phyloP scores from a whole-genome alignment of 805 yeast species.

The Wickerhamiella australiensis region DNA sequence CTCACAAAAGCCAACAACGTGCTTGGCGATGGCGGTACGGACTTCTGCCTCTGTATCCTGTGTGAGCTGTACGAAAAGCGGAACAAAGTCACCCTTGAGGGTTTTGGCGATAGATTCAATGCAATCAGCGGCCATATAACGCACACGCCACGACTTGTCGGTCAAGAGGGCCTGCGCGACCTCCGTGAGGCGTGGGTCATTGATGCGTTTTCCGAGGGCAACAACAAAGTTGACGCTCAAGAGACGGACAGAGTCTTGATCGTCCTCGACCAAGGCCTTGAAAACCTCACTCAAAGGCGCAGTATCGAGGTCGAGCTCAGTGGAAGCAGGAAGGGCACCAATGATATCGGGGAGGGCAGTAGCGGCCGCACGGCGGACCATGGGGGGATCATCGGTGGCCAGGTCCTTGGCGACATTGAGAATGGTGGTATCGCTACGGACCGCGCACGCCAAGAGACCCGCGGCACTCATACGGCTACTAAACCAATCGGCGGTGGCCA shows the following conservation, averaged over 20 bases:
- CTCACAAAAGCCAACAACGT: slow-evolving; percentile 47
- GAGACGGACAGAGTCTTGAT: slow-evolving; percentile 90
- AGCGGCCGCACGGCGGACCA: slow-evolving; percentile 95
- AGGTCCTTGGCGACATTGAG: slow-evolving; percentile 57
- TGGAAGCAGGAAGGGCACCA: slow-evolving; percentile 35
- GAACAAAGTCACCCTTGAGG: slow-evolving; percentile 44
- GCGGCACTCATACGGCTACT: slow-evolving; percentile 83
- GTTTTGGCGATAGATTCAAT: slow-evolving; percentile 61
- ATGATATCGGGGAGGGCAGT: slow-evolving; percentile 65
- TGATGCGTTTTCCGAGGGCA: slow-evolving; percentile 44
- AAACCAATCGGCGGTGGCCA: slow-evolving; percentile 89
- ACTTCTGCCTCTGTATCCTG: slow-evolving; percentile 95
- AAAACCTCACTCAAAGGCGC: slow-evolving; percentile 73
- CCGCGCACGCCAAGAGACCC: slow-evolving; percentile 65
- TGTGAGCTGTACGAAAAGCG: slow-evolving; percentile 62
- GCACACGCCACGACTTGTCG: slow-evolving; percentile 96
- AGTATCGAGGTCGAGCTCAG: slow-evolving; percentile 23
- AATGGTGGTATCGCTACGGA: slow-evolving; percentile 34
- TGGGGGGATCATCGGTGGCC: slow-evolving; percentile 85
- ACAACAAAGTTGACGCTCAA: slow-evolving; percentile 79
- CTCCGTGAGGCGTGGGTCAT: slow-evolving; percentile 21
- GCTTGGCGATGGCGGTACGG: slow-evolving; percentile 86
- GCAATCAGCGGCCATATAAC: slow-evolving; percentile 96
- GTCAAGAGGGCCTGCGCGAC: slow-evolving; percentile 57
- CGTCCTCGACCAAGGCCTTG: slow-evolving; percentile 62